phyloP scores from a whole-genome alignment of 2,329 filamentous ascomycete species.

The Bipolaris cookei region DNA sequence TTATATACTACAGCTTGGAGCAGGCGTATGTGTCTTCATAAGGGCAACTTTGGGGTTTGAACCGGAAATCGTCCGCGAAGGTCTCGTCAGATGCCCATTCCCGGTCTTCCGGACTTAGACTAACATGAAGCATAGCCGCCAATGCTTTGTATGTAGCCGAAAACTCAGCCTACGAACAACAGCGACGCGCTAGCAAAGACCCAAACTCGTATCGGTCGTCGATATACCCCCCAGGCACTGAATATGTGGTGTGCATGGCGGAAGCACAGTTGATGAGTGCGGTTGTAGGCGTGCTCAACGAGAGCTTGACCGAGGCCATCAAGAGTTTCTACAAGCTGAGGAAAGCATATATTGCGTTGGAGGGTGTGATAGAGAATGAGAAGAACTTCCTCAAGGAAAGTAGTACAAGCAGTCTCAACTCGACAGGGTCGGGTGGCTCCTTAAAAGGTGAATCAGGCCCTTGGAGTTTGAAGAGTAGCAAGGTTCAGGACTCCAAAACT shows the following conservation, averaged over 20 bases:
- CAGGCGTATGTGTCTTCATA: conserved; percentile 83
- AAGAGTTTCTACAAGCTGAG: conserved; percentile 91
- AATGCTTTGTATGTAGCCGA: conserved; percentile 77
- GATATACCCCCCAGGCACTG: conserved; percentile 82
- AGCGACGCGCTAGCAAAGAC: conserved; percentile 74
- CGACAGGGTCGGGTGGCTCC: conserved; percentile 26
- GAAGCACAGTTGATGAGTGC: conserved; percentile 89
- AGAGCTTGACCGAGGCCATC: conserved; percentile 88
- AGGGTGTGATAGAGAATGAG: conserved; percentile 79
- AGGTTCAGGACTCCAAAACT: conserved; percentile 10
- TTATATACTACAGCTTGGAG: conserved; percentile 66
- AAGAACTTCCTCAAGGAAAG: conserved; percentile 59
- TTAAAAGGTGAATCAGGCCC: conserved; percentile 30
- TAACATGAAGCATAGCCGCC: conserved; percentile 61
- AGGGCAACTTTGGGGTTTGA: conserved; percentile 88
- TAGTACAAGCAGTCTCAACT: conserved; percentile 44
- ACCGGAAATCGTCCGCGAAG: conserved; percentile 85
- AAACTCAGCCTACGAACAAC: conserved; percentile 74
- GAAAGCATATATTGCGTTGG: conserved; percentile 84
- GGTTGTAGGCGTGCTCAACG: conserved; percentile 86
- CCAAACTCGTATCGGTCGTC: conserved; percentile 60
- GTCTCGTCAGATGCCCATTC: conserved; percentile 42
- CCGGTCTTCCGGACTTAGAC: neutral
- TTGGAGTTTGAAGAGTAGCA: conserved; percentile 19
- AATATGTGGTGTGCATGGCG: conserved; percentile 83